A percentile compares a stretch with the other conserved stretches of the same genome.
phyloP scores from a whole-genome alignment of 2,329 filamentous ascomycete genomes.

The Microsporum audouinii region DNA sequence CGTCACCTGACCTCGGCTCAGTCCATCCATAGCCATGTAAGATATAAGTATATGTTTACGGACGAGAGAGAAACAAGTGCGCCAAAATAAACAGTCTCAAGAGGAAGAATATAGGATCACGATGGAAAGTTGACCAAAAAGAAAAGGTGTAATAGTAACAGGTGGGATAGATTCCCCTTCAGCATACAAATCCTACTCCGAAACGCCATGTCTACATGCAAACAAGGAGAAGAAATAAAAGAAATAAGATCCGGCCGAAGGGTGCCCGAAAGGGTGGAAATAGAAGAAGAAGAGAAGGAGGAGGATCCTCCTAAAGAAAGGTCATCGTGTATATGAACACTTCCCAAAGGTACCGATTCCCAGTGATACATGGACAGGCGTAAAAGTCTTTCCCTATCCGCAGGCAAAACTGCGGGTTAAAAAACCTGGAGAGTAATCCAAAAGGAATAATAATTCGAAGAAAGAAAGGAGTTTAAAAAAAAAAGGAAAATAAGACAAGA shows the following conservation, averaged over 20 bases:
- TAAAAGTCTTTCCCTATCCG: neutral
- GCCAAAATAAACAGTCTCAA: neutral
- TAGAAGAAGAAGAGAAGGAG: neutral
- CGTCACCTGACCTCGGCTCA: neutral
- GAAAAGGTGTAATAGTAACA: neutral
- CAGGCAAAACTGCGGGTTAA: neutral
- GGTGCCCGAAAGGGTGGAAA: neutral
- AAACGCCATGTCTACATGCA: conserved; percentile 5
- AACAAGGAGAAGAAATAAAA: neutral
- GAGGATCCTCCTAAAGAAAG: neutral
- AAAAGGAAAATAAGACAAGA: neutral
- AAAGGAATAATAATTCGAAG: neutral
- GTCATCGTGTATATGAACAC: conserved; percentile 1
- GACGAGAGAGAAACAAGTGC: too few species aligned
- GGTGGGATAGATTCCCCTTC: neutral
- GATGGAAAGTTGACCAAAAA: neutral
- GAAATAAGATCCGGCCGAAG: neutral
- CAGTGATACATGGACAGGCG: neutral
- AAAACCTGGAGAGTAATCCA: neutral
- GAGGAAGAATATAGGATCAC: neutral
- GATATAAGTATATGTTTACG: neutral
- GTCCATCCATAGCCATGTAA: neutral
- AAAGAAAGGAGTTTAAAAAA: neutral
- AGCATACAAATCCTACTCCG: conserved; percentile 4
- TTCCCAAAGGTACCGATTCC: neutral